These are phyloP conservation scores for Lactarius deliciosus DNA, from an alignment of 768 basidiomycete genomes.

Conservation along the genomic window DNA sequence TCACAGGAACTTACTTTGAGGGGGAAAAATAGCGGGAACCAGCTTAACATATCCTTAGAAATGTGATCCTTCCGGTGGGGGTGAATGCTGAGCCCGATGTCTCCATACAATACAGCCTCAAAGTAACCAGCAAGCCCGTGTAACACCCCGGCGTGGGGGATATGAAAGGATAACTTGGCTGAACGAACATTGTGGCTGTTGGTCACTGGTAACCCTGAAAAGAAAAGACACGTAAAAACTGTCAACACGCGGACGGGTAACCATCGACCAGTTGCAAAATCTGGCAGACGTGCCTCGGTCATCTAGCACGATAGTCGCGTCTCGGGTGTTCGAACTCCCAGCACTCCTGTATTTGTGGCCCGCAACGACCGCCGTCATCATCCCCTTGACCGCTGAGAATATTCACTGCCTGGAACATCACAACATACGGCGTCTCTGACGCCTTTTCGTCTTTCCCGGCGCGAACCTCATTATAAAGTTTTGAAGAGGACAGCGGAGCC, in stretches of 20 bases:
- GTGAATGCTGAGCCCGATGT: slow-evolving; percentile 90
- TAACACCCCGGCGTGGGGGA: slow-evolving; percentile 90
- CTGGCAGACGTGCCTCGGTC: slow-evolving; percentile 51
- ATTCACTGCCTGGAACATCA: slow-evolving; percentile 96
- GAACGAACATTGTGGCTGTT: slow-evolving; percentile 95
- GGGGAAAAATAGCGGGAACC: slow-evolving; percentile 98
- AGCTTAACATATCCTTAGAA: slow-evolving; percentile 97
- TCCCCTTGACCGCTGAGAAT: slow-evolving; percentile 77
- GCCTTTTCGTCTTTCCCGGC: slow-evolving; percentile 63
- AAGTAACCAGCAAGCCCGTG: slow-evolving; percentile 98
- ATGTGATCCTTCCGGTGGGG: slow-evolving; percentile 82
- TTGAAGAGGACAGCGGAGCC: slow-evolving; percentile 91
- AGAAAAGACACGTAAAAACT: slow-evolving; percentile 4
- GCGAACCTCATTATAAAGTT: slow-evolving; percentile 82
- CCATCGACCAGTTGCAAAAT: slow-evolving; percentile 1
- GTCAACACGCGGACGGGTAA: slow-evolving; percentile 1
- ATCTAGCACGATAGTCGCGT: slow-evolving; percentile 72
- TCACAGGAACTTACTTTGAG: slow-evolving; percentile 60
- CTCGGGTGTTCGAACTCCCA: slow-evolving; percentile 98
- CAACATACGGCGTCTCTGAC: slow-evolving; percentile 95
- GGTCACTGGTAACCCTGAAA: slow-evolving; percentile 82
- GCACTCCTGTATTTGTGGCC: slow-evolving; percentile 86
- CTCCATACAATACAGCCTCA: slow-evolving; percentile 89
- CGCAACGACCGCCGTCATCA: slow-evolving; percentile 63
- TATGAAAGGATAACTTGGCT: slow-evolving; percentile 82